These are phyloP conservation scores for Phaffomyces thermotolerans DNA, from an alignment of 805 yeast species.

Conservation along the genomic window DNA sequence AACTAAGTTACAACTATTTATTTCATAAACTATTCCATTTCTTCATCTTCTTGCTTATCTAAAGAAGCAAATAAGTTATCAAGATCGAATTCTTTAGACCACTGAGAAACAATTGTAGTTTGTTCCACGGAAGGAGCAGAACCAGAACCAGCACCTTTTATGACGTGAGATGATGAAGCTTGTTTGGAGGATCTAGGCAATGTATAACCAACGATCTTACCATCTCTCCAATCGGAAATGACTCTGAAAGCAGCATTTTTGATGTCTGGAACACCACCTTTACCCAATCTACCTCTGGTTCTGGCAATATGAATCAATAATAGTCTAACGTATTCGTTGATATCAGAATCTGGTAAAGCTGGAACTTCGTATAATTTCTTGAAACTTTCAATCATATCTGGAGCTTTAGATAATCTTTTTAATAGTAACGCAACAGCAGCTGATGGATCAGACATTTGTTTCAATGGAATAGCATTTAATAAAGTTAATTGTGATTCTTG, in stretches of 20 bases:
- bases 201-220: constrained; percentile 87
- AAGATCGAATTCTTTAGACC: constrained; percentile 93
- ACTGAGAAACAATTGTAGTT: constrained; percentile 74
- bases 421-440: constrained; percentile 74
- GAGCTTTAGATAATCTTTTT: constrained; percentile 65
- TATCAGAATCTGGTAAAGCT: constrained; percentile 61
- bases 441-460: constrained; percentile 75
- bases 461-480: constrained; percentile 84
- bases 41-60: constrained; percentile 25
- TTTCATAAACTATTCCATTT: constrained; percentile 11
- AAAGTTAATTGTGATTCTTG: constrained; percentile 86
- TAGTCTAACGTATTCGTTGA: constrained; percentile 75
- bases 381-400: constrained; percentile 72
- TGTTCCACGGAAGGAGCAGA: constrained; percentile 34
- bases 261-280: constrained; percentile 88
- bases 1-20: not conserved
- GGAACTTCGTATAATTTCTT: constrained; percentile 73
- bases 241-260: constrained; percentile 78
- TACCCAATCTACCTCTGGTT: constrained; percentile 83
- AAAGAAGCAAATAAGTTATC: constrained; percentile 61
- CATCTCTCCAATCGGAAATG: constrained; percentile 95
- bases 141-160: constrained; percentile 24
- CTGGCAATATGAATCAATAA: constrained; percentile 91
- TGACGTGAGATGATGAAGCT: constrained; percentile 24
- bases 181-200: constrained; percentile 55